A percentile compares a stretch with the other conserved stretches of the same genome.
Evolutionary conservation across 148 eudicot genomes (phyloP).

Genomic region (Talinum fruticosum): DNA sequence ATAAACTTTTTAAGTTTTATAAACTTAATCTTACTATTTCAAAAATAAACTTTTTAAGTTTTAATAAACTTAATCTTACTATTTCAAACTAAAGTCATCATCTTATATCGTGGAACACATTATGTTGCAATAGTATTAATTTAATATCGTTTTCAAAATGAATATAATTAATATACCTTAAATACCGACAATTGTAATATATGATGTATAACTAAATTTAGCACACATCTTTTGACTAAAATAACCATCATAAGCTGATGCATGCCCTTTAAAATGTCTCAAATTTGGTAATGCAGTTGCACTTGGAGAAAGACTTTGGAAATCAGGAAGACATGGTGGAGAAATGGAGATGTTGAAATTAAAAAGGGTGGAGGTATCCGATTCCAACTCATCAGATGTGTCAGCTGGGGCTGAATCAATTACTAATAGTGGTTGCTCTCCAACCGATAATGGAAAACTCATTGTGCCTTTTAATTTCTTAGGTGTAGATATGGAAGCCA

Average conservation of each 20-base stretch:
- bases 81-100: background rate
- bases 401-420: conserved; percentile 8
- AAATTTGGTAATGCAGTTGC: conserved; percentile 6
- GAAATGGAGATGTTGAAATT: background rate
- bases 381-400: conserved; percentile 11
- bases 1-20: too few relatives aligned
- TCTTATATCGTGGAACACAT: background rate
- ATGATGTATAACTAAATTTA: background rate
- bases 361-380: background rate
- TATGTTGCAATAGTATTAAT: too few relatives aligned
- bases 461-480: conserved; percentile 3
- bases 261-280: too few relatives aligned
- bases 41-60: too few relatives aligned
- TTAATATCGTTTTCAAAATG: too few relatives aligned
- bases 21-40: too few relatives aligned
- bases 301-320: background rate
- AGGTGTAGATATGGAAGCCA: background rate
- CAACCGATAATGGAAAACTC: background rate
- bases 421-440: background rate
- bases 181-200: too few relatives aligned
- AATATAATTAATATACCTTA: too few relatives aligned
- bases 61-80: background rate
- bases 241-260: too few relatives aligned
- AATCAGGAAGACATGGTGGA: background rate
- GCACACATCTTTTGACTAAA: background rate